These are phyloP conservation scores for Sugiyamaella grinbergsii DNA, from an alignment of 1,139 yeast genomes.

Conservation along the genomic window DNA sequence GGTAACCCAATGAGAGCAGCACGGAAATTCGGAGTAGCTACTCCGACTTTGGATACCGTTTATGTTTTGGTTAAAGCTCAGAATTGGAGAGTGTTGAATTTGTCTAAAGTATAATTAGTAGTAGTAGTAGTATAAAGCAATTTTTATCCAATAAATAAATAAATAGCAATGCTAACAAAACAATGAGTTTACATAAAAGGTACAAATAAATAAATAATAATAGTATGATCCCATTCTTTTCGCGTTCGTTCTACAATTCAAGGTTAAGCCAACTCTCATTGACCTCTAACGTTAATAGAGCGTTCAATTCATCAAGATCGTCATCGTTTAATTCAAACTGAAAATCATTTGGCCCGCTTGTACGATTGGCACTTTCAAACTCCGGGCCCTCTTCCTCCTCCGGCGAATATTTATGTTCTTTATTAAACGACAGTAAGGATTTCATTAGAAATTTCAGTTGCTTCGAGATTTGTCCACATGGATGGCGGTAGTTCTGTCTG, in stretches of 20 bases:
- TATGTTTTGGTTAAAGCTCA: slow-evolving; percentile 45
- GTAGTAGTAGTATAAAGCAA: too few species aligned
- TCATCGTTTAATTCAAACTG: slow-evolving; percentile 13
- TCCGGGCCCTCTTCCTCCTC: slow-evolving; percentile 1
- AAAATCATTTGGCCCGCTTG: background rate
- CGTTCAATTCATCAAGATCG: slow-evolving; percentile 19
- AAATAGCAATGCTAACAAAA: too few species aligned
- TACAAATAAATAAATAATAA: slow-evolving; percentile 5
- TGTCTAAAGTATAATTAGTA: slow-evolving; percentile 22
- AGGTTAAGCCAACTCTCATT: slow-evolving; percentile 19
- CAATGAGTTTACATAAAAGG: too few species aligned
- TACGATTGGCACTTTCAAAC: background rate
- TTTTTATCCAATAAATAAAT: too few species aligned
- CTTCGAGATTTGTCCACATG: slow-evolving; percentile 15
- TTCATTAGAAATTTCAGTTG: slow-evolving; percentile 18
- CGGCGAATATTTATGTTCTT: slow-evolving; percentile 9
- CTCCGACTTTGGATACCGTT: slow-evolving; percentile 56
- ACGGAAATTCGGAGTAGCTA: slow-evolving; percentile 50
- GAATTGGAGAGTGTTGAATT: slow-evolving; percentile 25
- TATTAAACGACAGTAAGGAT: slow-evolving; percentile 14
- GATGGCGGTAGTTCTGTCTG: slow-evolving; percentile 13
- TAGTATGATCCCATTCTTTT: background rate
- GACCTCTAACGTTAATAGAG: slow-evolving; percentile 15
- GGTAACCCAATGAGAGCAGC: slow-evolving; percentile 66
- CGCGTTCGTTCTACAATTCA: slow-evolving; percentile 4